phyloP scores from a whole-genome alignment of 2,329 filamentous ascomycete genomes.

The Eutypa lata region DNA sequence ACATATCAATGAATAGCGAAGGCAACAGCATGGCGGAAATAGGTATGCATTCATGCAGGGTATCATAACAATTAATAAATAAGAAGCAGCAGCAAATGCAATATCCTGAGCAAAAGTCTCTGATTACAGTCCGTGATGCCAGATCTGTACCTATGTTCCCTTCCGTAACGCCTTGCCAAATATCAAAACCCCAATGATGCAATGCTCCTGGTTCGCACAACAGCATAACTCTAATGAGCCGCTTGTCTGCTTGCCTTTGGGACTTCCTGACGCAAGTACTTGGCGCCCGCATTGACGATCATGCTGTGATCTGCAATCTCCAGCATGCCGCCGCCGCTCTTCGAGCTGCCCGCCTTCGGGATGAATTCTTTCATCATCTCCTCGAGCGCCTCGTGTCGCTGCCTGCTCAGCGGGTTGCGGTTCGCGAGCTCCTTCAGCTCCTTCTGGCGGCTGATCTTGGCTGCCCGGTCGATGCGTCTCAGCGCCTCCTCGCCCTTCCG shows the following conservation, averaged over 20 bases:
- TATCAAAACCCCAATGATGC: neutral
- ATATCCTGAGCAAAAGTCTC: neutral
- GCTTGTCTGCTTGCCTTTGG: constrained; percentile 40
- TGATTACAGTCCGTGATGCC: too few species aligned
- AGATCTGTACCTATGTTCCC: too few species aligned
- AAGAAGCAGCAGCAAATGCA: neutral
- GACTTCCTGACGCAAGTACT: constrained; percentile 52
- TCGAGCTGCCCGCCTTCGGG: constrained; percentile 29
- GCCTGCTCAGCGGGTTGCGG: constrained; percentile 48
- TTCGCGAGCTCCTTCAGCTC: constrained; percentile 57
- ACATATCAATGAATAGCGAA: too few species aligned
- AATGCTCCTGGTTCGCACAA: neutral
- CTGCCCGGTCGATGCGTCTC: constrained; percentile 56
- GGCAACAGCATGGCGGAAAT: constrained; percentile 2
- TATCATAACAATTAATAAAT: neutral
- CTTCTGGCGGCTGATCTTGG: constrained; percentile 63
- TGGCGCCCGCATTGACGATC: constrained; percentile 58
- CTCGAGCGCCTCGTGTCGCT: constrained; percentile 60
- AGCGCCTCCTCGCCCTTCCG: constrained; percentile 62
- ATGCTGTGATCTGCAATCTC: constrained; percentile 63
- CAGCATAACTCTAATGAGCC: constrained; percentile 1
- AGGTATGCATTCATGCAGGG: constrained; percentile 2
- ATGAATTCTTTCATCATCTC: constrained; percentile 57
- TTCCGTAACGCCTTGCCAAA: too few species aligned
- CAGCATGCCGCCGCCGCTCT: constrained; percentile 20